Conservation (phyloP, 495 filamentous ascomycete genomes). For the Xylaria venustula region DNA sequence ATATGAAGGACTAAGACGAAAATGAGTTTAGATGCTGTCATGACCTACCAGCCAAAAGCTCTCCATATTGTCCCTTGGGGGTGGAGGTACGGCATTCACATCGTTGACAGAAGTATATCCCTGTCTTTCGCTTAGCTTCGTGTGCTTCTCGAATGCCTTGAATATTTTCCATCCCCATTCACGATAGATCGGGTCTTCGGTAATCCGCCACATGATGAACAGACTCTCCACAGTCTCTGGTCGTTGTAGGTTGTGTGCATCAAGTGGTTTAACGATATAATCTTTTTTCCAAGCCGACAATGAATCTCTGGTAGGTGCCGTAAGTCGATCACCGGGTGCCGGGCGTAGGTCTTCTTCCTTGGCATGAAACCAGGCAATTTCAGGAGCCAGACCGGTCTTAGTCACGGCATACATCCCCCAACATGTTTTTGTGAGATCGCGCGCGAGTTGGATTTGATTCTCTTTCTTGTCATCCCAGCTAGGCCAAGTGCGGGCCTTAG, state of each 20-base stretch:
- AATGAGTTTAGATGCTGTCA: not conserved
- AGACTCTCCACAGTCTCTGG: slow-evolving; percentile 78
- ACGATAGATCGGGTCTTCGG: slow-evolving; percentile 70
- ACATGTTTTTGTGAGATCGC: slow-evolving; percentile 76
- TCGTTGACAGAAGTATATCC: slow-evolving; percentile 67
- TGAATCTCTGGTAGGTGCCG: slow-evolving; percentile 7
- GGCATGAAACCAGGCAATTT: slow-evolving; percentile 67
- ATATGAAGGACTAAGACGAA: not conserved
- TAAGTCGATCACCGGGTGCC: slow-evolving; percentile 17
- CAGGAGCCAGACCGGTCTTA: slow-evolving; percentile 67
- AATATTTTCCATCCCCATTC: slow-evolving; percentile 87
- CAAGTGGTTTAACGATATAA: slow-evolving; percentile 62
- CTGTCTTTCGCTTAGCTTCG: slow-evolving; percentile 40
- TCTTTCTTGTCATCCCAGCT: slow-evolving; percentile 65
- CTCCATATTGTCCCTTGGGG: slow-evolving; percentile 65
- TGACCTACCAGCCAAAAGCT: slow-evolving; percentile 69
- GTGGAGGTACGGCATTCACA: slow-evolving; percentile 54
- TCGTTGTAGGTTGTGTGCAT: slow-evolving; percentile 77
- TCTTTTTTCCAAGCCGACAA: slow-evolving; percentile 44
- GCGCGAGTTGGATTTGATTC: slow-evolving; percentile 65
- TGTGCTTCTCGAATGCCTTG: slow-evolving; percentile 66
- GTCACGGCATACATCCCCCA: slow-evolving; percentile 74
- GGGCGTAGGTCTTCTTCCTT: slow-evolving; percentile 42
- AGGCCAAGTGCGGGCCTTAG: slow-evolving; percentile 57
- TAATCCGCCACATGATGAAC: slow-evolving; percentile 82